These are phyloP conservation scores for Phytophthora pseudosyringae DNA, from an alignment of 352 stramenopile species.

Conservation along the genomic window DNA sequence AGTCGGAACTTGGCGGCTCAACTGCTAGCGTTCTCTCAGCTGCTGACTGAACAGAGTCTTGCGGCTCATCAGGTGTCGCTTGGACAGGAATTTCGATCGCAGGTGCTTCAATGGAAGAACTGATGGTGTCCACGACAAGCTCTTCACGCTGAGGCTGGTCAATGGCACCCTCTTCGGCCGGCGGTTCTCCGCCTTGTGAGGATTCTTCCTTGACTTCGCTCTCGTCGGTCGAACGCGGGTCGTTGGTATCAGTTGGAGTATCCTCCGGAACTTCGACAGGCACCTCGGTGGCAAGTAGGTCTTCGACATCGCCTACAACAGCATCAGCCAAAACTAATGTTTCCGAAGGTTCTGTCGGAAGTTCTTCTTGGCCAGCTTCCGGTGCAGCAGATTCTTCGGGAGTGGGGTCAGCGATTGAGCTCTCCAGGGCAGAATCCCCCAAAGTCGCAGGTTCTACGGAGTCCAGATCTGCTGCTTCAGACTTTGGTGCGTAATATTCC, in stretches of 20 bases:
- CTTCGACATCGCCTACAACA: constrained; percentile 2
- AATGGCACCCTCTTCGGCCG: background rate
- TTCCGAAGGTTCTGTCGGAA: background rate
- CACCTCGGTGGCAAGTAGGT: constrained; percentile 3
- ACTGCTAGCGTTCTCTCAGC: background rate
- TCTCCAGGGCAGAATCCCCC: constrained; percentile 1
- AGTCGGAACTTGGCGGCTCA: background rate
- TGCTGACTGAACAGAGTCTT: background rate
- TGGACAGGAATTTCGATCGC: constrained; percentile 1
- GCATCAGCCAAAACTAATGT: background rate
- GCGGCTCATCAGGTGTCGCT: background rate
- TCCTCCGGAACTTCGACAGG: background rate
- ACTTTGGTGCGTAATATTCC: background rate
- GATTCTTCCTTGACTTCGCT: constrained; percentile 3
- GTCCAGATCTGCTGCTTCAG: background rate
- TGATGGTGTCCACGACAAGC: background rate
- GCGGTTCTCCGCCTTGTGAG: background rate
- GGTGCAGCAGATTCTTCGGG: background rate
- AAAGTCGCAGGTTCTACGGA: no score
- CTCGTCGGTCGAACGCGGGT: background rate
- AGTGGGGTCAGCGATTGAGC: background rate
- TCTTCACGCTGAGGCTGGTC: background rate
- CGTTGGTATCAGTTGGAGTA: background rate
- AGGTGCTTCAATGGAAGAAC: background rate
- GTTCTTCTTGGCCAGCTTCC: constrained; percentile 5